Conservation (phyloP, 352 stramenopile genomes). For the Globisporangium spiculum region DNA sequence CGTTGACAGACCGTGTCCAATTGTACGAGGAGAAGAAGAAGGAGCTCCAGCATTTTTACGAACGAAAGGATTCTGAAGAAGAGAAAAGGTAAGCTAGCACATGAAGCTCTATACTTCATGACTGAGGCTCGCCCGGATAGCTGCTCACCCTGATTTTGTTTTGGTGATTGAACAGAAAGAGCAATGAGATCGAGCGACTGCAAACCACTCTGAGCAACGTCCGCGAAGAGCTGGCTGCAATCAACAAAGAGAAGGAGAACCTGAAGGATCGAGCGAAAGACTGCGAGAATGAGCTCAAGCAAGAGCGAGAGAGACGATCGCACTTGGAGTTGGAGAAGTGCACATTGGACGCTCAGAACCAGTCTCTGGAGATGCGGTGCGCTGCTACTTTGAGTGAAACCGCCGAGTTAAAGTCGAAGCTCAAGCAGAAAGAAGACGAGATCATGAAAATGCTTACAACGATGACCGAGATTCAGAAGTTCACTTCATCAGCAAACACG, state of each 20-base stretch:
- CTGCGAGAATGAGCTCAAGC: conserved; percentile 43
- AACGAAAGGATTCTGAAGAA: conserved; percentile 53
- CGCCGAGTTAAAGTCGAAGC: conserved; percentile 49
- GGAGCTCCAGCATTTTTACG: conserved; percentile 59
- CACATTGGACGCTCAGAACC: conserved; percentile 54
- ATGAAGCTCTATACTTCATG: background rate
- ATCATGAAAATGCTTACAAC: conserved; percentile 61
- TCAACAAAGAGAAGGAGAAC: conserved; percentile 47
- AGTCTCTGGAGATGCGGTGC: conserved; percentile 49
- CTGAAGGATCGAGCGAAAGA: conserved; percentile 40
- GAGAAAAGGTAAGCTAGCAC: conserved; percentile 32
- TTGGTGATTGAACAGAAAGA: conserved; percentile 29
- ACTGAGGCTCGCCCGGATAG: background rate
- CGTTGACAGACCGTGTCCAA: conserved; percentile 42
- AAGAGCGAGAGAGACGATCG: conserved; percentile 49
- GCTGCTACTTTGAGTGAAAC: conserved; percentile 32
- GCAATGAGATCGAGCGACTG: conserved; percentile 47
- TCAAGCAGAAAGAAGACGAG: conserved; percentile 69
- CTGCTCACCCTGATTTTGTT: conserved; percentile 1
- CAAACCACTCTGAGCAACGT: conserved; percentile 47
- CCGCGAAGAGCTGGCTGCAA: conserved; percentile 45
- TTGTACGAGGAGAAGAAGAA: conserved; percentile 69
- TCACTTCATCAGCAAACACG: conserved; percentile 55
- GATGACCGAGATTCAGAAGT: conserved; percentile 75
- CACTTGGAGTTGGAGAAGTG: conserved; percentile 64